A percentile compares a stretch with the other conserved stretches of the same genome.
These are phyloP conservation scores for Tagetes erecta DNA, from an alignment of 129 eudicot genomes.

Conservation along the genomic window DNA sequence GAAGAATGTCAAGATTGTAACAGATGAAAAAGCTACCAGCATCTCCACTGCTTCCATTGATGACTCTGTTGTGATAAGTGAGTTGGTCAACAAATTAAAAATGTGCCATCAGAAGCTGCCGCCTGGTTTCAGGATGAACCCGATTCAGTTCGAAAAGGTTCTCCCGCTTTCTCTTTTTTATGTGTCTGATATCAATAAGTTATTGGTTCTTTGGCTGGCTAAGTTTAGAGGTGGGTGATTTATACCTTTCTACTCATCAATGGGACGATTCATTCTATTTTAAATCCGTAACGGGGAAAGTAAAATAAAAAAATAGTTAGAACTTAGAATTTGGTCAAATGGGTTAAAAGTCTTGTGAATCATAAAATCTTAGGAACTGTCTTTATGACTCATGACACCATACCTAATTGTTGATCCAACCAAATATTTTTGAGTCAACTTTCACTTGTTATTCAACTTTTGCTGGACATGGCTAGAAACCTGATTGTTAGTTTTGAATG, in stretches of 20 bases:
- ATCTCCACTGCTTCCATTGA: conserved; percentile 73
- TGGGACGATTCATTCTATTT: neutral
- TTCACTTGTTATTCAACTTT: too few relatives aligned
- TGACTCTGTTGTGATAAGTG: conserved; percentile 74
- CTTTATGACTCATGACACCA: too few relatives aligned
- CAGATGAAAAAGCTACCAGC: conserved; percentile 85
- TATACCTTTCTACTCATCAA: neutral
- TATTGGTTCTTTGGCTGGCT: neutral
- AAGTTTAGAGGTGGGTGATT: neutral
- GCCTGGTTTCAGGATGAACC: conserved; percentile 74
- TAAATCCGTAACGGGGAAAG: neutral
- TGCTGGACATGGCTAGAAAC: neutral
- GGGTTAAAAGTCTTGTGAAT: neutral
- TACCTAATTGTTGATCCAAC: neutral
- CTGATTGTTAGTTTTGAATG: conserved; percentile 6
- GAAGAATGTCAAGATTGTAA: conserved; percentile 75
- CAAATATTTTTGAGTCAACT: neutral
- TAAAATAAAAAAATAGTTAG: neutral
- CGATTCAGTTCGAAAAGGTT: conserved; percentile 96
- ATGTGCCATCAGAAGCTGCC: conserved; percentile 54
- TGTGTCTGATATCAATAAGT: neutral
- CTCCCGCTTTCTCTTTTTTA: neutral
- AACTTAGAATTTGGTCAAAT: neutral
- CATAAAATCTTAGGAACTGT: neutral
- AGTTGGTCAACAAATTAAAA: conserved; percentile 54